Conservation (phyloP, 2,329 filamentous ascomycete genomes). For the Beauveria pseudobassiana region DNA sequence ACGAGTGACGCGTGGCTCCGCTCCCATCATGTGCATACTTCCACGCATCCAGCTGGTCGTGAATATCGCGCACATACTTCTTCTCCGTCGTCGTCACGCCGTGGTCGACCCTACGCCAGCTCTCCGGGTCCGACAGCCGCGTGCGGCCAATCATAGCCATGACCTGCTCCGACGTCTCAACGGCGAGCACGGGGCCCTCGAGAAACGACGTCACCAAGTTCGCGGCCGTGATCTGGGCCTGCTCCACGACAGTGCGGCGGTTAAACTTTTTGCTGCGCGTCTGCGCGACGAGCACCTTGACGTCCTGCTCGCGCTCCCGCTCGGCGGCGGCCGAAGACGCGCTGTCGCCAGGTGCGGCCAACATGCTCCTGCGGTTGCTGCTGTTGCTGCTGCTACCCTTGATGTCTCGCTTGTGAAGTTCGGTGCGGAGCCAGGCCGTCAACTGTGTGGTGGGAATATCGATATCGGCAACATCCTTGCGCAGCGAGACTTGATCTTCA, state of each 20-base stretch:
- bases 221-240: slow-evolving; percentile 53
- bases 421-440: slow-evolving; percentile 69
- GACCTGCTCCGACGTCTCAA: slow-evolving; percentile 80
- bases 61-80: slow-evolving; percentile 75
- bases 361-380: slow-evolving; percentile 24
- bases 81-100: slow-evolving; percentile 67
- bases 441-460: slow-evolving; percentile 71
- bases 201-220: slow-evolving; percentile 64
- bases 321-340: slow-evolving; percentile 23
- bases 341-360: slow-evolving; percentile 13
- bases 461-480: slow-evolving; percentile 65
- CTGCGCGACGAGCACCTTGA: slow-evolving; percentile 75
- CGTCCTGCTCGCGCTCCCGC: slow-evolving; percentile 55
- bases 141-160: slow-evolving; percentile 71
- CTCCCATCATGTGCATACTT: slow-evolving; percentile 47
- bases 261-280: slow-evolving; percentile 90
- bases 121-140: slow-evolving; percentile 69
- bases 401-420: slow-evolving; percentile 65
- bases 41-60: slow-evolving; percentile 64
- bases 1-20: slow-evolving; percentile 60
- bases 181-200: slow-evolving; percentile 73
- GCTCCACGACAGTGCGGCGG: slow-evolving; percentile 76
- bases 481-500: slow-evolving; percentile 71
- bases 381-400: slow-evolving; percentile 36
- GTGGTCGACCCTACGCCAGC: slow-evolving; percentile 77